phyloP scores from a whole-genome alignment of 1,139 yeast genomes.

The Trichomonascaceae sp. region DNA sequence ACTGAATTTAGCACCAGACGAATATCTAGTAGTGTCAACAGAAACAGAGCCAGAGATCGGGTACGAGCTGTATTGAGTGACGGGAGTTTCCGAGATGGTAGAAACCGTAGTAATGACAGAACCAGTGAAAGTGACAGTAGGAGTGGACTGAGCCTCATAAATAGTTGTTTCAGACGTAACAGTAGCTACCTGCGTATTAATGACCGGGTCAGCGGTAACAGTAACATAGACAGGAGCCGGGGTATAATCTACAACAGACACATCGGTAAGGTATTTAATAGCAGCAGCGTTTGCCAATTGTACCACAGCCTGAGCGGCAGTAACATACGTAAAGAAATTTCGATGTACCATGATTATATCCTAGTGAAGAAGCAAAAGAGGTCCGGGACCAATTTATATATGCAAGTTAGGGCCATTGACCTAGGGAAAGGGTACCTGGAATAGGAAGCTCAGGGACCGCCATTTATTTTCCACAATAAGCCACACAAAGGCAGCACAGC shows the following conservation, averaged over 20 bases:
- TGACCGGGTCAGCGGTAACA: conserved; percentile 17
- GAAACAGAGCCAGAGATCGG: conserved; percentile 20
- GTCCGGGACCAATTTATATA: background rate
- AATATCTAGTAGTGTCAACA: conserved; percentile 24
- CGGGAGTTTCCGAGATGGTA: conserved; percentile 27
- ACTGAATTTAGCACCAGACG: background rate
- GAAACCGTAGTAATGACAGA: conserved; percentile 27
- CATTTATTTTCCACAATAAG: background rate
- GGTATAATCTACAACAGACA: conserved; percentile 19
- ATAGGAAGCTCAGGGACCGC: background rate
- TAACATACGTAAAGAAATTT: background rate
- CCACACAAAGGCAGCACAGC: background rate
- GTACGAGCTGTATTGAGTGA: conserved; percentile 24
- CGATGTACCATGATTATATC: background rate
- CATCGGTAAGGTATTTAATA: conserved; percentile 14
- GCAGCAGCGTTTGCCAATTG: conserved; percentile 15
- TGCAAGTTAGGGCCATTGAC: background rate
- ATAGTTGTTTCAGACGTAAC: conserved; percentile 27
- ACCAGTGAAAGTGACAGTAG: conserved; percentile 23
- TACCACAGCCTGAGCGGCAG: conserved; percentile 1
- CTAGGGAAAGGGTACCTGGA: background rate
- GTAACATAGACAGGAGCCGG: conserved; percentile 21
- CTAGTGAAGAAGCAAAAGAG: background rate
- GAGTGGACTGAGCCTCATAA: conserved; percentile 26
- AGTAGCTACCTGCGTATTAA: conserved; percentile 27